Evolutionary conservation across 495 filamentous ascomycete species (phyloP), one percentile per base, ranked within the genome.

Genomic region (Staphylotrichum tortipilum): DNA sequence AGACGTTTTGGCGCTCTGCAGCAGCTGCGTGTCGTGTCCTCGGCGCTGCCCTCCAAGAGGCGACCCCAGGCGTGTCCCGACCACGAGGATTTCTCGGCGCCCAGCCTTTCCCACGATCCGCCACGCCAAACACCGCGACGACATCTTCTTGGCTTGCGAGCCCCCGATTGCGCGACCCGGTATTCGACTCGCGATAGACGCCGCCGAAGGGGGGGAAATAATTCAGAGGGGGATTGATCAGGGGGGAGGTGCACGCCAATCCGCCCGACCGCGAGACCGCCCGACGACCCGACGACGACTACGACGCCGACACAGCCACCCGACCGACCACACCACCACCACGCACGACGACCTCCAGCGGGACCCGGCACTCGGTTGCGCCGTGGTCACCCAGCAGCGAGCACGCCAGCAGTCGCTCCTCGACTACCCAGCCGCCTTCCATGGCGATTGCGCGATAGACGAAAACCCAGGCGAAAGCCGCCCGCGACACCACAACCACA

Each of bases 401-500:
- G n/a, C n/a, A n/a, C n/a, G n/a, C n/a, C n/a, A n/a, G n/a, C n/a
- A n/a, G n/a, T n/a, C n/a, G n/a, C n/a, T 30, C 6, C 19, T 9
- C 36, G 26, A 19, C 41, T 14, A 29, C 33, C 21, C 21, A 28
- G 10, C 29, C 23, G 22, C 49, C 40, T 54, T 63, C 60, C 57
- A 66, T 66, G 64, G 64, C 59, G 61, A 61, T 63, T 65, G 54
- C 48, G 47, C 43, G 26, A 54, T 65, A 66, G 46, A 21, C 22
- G 14, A 36, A 46, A 42, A 50, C 5, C n/a, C 34, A 63, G 61
- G 59, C 57, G 52, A 47, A 64, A 57, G 64, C 51, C 54, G 62
- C 62, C 52, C 38, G 53, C 49, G 34, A 36, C 18, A 51, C 19
- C 46, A 23, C 41, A 50, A 40, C 33, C 49, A n/a, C n/a, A 67